These are phyloP conservation scores for Quercus bicolor DNA, from an alignment of 306 rosid species.

Conservation along the genomic window DNA sequence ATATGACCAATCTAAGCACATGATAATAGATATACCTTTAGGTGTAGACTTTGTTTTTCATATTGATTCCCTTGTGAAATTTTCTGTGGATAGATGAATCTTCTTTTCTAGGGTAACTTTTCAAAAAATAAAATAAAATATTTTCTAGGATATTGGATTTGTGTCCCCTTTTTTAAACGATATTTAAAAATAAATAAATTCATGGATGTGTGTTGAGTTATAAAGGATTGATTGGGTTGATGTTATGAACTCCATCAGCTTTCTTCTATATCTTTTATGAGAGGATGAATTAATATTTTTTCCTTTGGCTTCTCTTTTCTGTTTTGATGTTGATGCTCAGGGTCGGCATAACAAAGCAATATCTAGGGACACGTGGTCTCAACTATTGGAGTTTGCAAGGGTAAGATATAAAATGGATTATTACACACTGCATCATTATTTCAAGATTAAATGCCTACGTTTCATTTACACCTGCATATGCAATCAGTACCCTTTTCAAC, in stretches of 20 bases:
- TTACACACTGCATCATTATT: neutral
- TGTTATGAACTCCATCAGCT: neutral
- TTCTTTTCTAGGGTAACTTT: neutral
- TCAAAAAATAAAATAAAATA: no score
- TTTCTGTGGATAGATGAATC: neutral
- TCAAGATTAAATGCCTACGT: neutral
- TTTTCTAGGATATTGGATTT: neutral
- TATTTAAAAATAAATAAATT: neutral
- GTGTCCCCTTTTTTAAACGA: neutral
- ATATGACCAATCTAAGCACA: neutral
- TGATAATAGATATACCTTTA: neutral
- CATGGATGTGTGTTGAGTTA: no score
- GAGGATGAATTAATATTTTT: neutral
- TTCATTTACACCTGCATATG: neutral
- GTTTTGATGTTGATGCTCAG: slow-evolving; percentile 36
- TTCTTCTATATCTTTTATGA: neutral
- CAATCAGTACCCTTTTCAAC: neutral
- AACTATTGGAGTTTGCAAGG: slow-evolving; percentile 96
- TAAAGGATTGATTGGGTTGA: neutral
- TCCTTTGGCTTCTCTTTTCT: slow-evolving; percentile 7
- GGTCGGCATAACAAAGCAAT: slow-evolving; percentile 96
- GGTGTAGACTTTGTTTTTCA: neutral
- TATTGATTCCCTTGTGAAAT: neutral
- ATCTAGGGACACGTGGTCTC: slow-evolving; percentile 97
- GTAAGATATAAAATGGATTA: slow-evolving; percentile 35